Base-by-base conservation (phyloP, 2,329 filamentous ascomycete species). In the Cladophialophora yegresii region DNA sequence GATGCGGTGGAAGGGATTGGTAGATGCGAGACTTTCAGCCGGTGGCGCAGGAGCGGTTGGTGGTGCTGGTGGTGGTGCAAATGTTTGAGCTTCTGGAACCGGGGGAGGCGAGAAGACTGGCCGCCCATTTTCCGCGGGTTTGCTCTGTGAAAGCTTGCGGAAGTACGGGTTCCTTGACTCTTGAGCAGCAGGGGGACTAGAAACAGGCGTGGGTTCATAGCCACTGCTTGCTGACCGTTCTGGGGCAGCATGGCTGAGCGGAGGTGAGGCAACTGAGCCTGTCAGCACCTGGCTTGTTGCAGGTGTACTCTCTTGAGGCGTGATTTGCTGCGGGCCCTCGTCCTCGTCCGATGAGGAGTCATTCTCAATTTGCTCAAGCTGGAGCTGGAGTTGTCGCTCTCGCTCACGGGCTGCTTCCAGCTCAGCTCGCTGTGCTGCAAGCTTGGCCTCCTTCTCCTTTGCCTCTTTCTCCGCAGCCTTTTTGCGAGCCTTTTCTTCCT, bases 131-230 rank as follows among this genome's bases (percentile, higher is more conserved):
- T 85, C 79, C 20, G 82, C 79, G 9, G 86, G 81, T 75, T 93
- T 89, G 56, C 87, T 88, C 75, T 93, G 89, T 56, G 87, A 88
- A 82, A 96, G 87, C 80, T 93, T 95, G 77, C 89, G 91, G 81
- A 93, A 92, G 81, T 96, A 99, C 2, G 95, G 95, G 74, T 98
- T 98, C 76, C 91, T 93, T 72, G 92, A 96, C 77, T 96, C 91
- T 1, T 85, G 83, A n/a, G 81, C 79, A 61, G 77, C 79, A 61
- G 77, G 76, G 43, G 80, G 77, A 62, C 81, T 83, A 30, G 79
- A 77, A 30, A 81, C 65, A 28, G 75, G 70, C 43, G 85, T 82
- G 33, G 85, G 80, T 36, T 83, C 81, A 30, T 51, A 85, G 82
- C 5, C 86, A 82, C 4, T 85, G 85, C 70, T 69, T 22, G 71